Conservation (phyloP, 306 rosid genomes). For the Geum urbanum region DNA sequence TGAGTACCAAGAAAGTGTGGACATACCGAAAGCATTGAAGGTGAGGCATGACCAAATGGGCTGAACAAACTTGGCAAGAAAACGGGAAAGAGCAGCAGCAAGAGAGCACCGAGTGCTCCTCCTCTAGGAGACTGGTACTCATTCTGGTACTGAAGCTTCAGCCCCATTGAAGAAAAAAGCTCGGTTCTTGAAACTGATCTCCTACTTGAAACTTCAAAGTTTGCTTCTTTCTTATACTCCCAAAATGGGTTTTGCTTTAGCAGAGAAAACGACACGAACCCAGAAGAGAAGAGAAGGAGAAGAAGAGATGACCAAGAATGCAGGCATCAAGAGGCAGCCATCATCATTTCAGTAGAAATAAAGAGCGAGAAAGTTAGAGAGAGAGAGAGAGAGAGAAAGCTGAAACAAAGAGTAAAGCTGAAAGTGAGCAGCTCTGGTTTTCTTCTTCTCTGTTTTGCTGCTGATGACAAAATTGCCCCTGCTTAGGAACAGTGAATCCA, state of each 20-base stretch:
- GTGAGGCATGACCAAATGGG: conserved; percentile 53
- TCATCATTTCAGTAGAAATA: background rate
- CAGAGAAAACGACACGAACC: conserved; percentile 12
- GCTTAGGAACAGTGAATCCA: too few relatives aligned
- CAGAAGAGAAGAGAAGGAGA: background rate
- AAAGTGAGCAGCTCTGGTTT: too few relatives aligned
- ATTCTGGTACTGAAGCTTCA: conserved; percentile 33
- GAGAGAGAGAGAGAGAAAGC: background rate
- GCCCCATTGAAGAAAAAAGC: conserved; percentile 4
- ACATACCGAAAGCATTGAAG: conserved; percentile 61
- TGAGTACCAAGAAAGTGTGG: background rate
- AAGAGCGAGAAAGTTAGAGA: too few relatives aligned
- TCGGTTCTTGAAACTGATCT: conserved; percentile 24
- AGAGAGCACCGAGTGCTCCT: conserved; percentile 39
- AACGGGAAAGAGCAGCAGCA: conserved; percentile 50
- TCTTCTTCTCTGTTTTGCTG: too few relatives aligned
- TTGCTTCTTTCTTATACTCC: conserved; percentile 8
- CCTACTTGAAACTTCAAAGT: conserved; percentile 29
- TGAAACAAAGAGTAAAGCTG: conserved; percentile 33
- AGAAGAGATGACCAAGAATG: background rate
- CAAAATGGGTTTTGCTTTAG: conserved; percentile 9
- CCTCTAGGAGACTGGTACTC: conserved; percentile 27
- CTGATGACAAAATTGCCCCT: too few relatives aligned
- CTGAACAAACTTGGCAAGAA: conserved; percentile 58
- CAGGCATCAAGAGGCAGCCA: conserved; percentile 8